Evolutionary conservation across 2,329 filamentous ascomycete species (phyloP).

Genomic region (Ceratocystis eucalypticola): DNA sequence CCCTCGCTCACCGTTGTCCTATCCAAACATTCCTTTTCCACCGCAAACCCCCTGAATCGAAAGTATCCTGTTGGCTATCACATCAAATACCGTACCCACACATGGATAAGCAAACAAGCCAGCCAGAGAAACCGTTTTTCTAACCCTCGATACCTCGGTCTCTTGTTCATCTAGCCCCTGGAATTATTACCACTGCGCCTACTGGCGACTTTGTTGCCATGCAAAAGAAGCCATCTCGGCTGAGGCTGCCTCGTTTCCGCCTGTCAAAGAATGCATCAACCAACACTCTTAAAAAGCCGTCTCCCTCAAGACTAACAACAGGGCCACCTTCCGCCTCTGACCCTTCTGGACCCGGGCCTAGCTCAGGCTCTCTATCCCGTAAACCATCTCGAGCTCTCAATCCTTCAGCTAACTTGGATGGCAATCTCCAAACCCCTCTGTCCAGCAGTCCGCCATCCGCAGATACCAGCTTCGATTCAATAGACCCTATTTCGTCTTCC

Average conservation of each 20-base stretch:
- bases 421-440: constrained; percentile 11
- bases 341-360: constrained; percentile 8
- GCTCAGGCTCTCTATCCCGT: constrained; percentile 10
- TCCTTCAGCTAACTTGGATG: constrained; percentile 8
- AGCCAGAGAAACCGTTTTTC: neutral
- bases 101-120: neutral
- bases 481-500: constrained; percentile 7
- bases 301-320: neutral
- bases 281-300: neutral
- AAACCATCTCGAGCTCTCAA: constrained; percentile 16
- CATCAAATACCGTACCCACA: neutral
- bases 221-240: constrained; percentile 43
- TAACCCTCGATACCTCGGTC: constrained; percentile 10
- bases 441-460: constrained; percentile 7
- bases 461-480: constrained; percentile 11
- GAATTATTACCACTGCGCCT: constrained; percentile 86
- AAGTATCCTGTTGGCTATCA: neutral
- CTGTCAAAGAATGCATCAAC: constrained; percentile 35
- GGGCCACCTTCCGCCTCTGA: neutral
- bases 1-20: neutral
- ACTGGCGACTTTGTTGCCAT: constrained; percentile 48
- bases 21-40: neutral
- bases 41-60: constrained; percentile 4
- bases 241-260: constrained; percentile 41
- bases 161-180: constrained; percentile 36